These are phyloP conservation scores for Aspergillus versicolor DNA, from an alignment of 2,329 filamentous ascomycete genomes.

Conservation along the genomic window DNA sequence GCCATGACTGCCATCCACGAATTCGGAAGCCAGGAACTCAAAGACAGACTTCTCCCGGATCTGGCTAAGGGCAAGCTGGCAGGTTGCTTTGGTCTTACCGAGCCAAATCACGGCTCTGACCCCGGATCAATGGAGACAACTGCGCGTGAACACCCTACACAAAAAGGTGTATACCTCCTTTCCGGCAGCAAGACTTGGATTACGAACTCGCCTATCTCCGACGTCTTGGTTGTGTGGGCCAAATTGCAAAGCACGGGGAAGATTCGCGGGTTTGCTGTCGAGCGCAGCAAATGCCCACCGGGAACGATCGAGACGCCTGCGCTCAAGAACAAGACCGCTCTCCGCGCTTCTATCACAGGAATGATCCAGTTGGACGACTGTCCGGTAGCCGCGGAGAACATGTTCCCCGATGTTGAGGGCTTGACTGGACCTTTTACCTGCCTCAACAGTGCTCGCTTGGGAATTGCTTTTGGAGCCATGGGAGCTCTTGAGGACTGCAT, in stretches of 20 bases:
- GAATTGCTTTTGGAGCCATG: slow-evolving; percentile 91
- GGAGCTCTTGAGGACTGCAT: slow-evolving; percentile 94
- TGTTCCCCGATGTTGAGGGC: slow-evolving; percentile 89
- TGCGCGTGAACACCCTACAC: slow-evolving; percentile 79
- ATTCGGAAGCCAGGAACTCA: slow-evolving; percentile 82
- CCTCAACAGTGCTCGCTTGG: slow-evolving; percentile 88
- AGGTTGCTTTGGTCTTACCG: slow-evolving; percentile 85
- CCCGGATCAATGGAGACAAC: slow-evolving; percentile 87
- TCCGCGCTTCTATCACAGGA: slow-evolving; percentile 89
- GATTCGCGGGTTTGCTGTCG: slow-evolving; percentile 89
- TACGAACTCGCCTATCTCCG: slow-evolving; percentile 87
- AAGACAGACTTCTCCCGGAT: slow-evolving; percentile 75
- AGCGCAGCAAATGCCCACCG: slow-evolving; percentile 78
- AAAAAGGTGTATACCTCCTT: slow-evolving; percentile 76
- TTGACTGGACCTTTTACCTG: slow-evolving; percentile 88
- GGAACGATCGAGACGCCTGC: slow-evolving; percentile 88
- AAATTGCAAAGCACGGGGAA: slow-evolving; percentile 89
- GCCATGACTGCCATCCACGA: slow-evolving; percentile 91
- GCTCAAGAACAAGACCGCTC: slow-evolving; percentile 92
- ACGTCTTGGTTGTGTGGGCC: slow-evolving; percentile 86
- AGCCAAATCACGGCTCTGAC: slow-evolving; percentile 90
- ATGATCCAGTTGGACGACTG: slow-evolving; percentile 96
- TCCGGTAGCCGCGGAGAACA: slow-evolving; percentile 84
- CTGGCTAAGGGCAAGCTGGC: slow-evolving; percentile 81
- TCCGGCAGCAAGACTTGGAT: slow-evolving; percentile 93